A percentile compares a stretch with the other conserved stretches of the same genome.
phyloP scores from a whole-genome alignment of 352 stramenopile species.

The Hyaloperonospora brassicae region DNA sequence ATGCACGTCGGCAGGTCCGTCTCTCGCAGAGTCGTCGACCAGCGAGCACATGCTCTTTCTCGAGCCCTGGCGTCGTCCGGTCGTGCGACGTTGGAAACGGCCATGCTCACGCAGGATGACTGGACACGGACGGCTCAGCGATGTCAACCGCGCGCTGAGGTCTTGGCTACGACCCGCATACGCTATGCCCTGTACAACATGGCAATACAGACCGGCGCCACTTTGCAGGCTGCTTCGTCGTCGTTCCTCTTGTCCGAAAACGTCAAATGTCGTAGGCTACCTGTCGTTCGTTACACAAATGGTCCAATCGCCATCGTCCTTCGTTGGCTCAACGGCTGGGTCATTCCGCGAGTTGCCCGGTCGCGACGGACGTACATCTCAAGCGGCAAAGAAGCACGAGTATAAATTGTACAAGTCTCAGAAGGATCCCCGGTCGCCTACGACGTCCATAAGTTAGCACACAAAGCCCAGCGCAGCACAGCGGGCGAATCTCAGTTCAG shows the following conservation, averaged over 20 bases:
- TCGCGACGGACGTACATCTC: constrained; percentile 1
- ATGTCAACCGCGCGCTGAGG: no score
- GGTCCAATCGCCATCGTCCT: constrained; percentile 7
- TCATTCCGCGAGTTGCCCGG: constrained; percentile 12
- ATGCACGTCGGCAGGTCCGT: constrained; percentile 17
- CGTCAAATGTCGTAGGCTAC: not conserved
- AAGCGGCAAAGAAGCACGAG: not conserved
- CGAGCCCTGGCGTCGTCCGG: not conserved
- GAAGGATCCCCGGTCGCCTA: constrained; percentile 14
- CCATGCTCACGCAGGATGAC: not conserved
- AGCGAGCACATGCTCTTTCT: not conserved
- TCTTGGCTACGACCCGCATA: not conserved
- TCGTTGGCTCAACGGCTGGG: constrained; percentile 1
- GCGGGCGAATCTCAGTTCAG: constrained; percentile 1
- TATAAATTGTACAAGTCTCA: not conserved
- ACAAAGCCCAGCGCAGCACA: not conserved
- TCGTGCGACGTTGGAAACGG: not conserved
- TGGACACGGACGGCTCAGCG: no score
- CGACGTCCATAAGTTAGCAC: not conserved
- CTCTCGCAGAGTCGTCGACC: constrained; percentile 11
- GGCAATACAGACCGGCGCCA: not conserved
- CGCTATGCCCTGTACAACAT: not conserved
- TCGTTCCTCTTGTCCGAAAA: not conserved
- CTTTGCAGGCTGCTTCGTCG: not conserved
- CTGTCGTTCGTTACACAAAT: constrained; percentile 4